Percentiles rank a stretch among this genome's conserved stretches.
Evolutionary conservation across 164 flowering plant genomes (phyloP).

Genomic region (Umbellularia californica): DNA sequence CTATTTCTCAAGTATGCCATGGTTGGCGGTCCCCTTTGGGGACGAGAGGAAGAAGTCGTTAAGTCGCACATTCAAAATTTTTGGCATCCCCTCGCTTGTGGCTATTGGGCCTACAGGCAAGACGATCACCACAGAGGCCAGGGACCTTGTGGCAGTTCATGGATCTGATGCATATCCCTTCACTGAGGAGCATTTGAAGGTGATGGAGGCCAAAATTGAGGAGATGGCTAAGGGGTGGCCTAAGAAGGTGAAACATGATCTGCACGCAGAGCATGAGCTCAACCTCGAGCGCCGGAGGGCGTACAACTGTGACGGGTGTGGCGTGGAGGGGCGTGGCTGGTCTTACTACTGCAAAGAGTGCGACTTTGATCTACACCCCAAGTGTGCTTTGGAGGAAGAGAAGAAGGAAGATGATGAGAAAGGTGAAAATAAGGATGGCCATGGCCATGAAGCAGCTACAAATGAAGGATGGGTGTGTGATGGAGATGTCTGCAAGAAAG

Average conservation of each 20-base stretch:
- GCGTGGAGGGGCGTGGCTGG: constrained; percentile 44
- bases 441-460: constrained; percentile 9
- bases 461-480: constrained; percentile 50
- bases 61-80: constrained; percentile 40
- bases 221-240: constrained; percentile 72
- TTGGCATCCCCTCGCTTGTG: constrained; percentile 48
- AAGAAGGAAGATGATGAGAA: constrained; percentile 12
- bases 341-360: constrained; percentile 48
- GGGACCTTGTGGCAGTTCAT: constrained; percentile 33
- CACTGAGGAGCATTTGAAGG: constrained; percentile 47
- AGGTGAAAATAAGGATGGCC: not conserved
- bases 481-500: constrained; percentile 36
- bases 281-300: constrained; percentile 21
- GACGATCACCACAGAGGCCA: constrained; percentile 47
- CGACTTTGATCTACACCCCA: constrained; percentile 56
- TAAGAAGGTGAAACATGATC: constrained; percentile 43
- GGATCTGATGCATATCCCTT: constrained; percentile 81
- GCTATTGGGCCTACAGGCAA: constrained; percentile 62
- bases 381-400: constrained; percentile 42
- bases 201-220: constrained; percentile 33
- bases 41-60: constrained; percentile 40
- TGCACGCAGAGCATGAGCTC: constrained; percentile 62
- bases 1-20: constrained; percentile 60
- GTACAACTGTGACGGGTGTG: constrained; percentile 48
- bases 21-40: constrained; percentile 72